Conservation (phyloP, 805 yeast species). For the Yarrowia sp. region DNA sequence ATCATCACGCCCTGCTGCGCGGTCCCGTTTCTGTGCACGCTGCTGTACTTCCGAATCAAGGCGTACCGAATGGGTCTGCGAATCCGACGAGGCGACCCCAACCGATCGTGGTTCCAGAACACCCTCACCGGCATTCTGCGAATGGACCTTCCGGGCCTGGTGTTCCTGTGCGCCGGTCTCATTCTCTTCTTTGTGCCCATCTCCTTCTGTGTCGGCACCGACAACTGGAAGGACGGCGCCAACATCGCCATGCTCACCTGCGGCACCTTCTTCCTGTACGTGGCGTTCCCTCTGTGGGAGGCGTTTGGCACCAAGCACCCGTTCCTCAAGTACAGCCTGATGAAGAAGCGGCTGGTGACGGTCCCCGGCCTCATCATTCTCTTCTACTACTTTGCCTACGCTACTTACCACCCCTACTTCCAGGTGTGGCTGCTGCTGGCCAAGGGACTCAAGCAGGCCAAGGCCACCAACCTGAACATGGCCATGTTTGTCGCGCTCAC, state of each 20-base stretch:
- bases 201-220: slow-evolving; percentile 15
- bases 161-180: slow-evolving; percentile 29
- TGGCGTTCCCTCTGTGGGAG: slow-evolving; percentile 28
- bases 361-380: slow-evolving; percentile 29
- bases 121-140: slow-evolving; percentile 10
- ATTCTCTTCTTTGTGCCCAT: slow-evolving; percentile 36
- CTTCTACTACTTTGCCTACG: slow-evolving; percentile 28
- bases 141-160: slow-evolving; percentile 28
- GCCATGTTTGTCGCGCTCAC: slow-evolving; percentile 27
- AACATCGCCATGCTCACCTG: slow-evolving; percentile 35
- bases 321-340: slow-evolving; percentile 25
- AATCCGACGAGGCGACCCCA: slow-evolving; percentile 40
- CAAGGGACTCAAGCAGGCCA: slow-evolving; percentile 20
- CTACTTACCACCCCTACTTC: slow-evolving; percentile 29
- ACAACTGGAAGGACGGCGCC: slow-evolving; percentile 30
- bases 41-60: slow-evolving; percentile 42
- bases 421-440: slow-evolving; percentile 35
- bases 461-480: slow-evolving; percentile 26
- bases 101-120: slow-evolving; percentile 25
- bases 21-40: slow-evolving; percentile 43
- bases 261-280: slow-evolving; percentile 15
- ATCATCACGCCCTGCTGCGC: slow-evolving; percentile 54
- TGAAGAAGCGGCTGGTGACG: slow-evolving; percentile 13
- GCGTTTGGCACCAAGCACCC: slow-evolving; percentile 13
- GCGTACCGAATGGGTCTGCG: slow-evolving; percentile 40